Conservation (phyloP, 306 rosid species). For the Quillaja saponaria region DNA sequence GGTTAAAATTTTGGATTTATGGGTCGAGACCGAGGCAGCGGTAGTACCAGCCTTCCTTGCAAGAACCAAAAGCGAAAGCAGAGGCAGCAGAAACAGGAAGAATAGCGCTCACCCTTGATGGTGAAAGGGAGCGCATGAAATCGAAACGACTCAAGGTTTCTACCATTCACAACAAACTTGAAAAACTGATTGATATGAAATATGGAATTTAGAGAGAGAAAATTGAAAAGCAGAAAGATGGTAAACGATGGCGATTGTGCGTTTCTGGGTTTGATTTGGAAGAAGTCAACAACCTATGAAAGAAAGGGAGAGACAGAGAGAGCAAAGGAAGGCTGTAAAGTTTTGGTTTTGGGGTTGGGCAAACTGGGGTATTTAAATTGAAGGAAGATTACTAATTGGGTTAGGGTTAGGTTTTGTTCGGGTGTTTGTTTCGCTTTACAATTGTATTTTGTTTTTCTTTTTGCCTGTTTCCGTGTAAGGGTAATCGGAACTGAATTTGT, state of each 20-base stretch:
- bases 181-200: background rate
- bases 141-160: conserved; percentile 59
- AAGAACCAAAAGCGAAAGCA: conserved; percentile 76
- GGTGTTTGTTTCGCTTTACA: no score
- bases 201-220: background rate
- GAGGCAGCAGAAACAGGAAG: conserved; percentile 56
- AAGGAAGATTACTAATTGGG: background rate
- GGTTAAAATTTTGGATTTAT: conserved; percentile 29
- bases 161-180: conserved; percentile 75
- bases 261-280: background rate
- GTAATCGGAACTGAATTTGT: no score
- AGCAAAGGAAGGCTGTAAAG: background rate
- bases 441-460: no score
- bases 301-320: background rate
- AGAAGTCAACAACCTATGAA: background rate
- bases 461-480: no score
- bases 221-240: background rate
- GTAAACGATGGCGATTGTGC: background rate
- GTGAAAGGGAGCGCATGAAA: conserved; percentile 79
- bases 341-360: background rate
- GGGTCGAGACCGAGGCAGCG: conserved; percentile 99
- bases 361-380: background rate
- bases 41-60: conserved; percentile 97
- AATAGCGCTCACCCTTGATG: conserved; percentile 81
- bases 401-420: no score